These are phyloP conservation scores for Teunomyces pallodes DNA, from an alignment of 805 yeast species.

Conservation along the genomic window DNA sequence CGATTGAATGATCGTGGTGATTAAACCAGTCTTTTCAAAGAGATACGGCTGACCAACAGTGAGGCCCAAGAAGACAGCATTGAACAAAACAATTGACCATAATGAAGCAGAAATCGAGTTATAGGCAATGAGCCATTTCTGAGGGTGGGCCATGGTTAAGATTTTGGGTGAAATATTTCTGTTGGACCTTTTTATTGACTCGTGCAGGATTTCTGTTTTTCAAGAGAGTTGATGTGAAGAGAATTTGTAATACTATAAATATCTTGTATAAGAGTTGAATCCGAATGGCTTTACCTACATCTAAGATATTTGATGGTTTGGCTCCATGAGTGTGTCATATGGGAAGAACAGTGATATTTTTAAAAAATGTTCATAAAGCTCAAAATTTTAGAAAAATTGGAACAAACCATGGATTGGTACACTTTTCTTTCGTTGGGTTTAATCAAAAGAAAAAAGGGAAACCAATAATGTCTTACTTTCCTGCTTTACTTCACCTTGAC, in stretches of 20 bases:
- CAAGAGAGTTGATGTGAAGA: not conserved
- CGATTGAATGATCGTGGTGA: slow-evolving; percentile 69
- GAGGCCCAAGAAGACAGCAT: slow-evolving; percentile 32
- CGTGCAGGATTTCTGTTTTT: not conserved
- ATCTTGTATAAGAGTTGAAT: too few relatives aligned
- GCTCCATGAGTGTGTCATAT: too few relatives aligned
- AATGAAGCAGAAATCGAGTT: slow-evolving; percentile 41
- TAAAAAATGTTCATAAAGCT: too few relatives aligned
- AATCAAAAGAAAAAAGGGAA: too few relatives aligned
- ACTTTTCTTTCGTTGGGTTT: too few relatives aligned
- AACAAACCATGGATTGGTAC: too few relatives aligned
- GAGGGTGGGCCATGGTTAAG: slow-evolving; percentile 16
- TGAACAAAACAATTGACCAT: slow-evolving; percentile 42
- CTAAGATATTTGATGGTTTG: too few relatives aligned
- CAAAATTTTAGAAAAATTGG: too few relatives aligned
- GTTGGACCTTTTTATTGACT: not conserved
- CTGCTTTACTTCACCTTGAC: too few relatives aligned
- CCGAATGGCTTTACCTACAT: too few relatives aligned
- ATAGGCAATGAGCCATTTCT: slow-evolving; percentile 41
- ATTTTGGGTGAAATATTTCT: slow-evolving; percentile 1
- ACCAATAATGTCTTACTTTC: too few relatives aligned
- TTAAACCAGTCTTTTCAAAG: slow-evolving; percentile 54
- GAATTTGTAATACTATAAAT: not conserved
- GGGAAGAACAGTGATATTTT: too few relatives aligned
- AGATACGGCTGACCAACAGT: slow-evolving; percentile 62